A percentile compares a stretch with the other conserved stretches of the same genome.
Conservation (phyloP, 805 yeast genomes). For the Schwanniomyces occidentalis region DNA sequence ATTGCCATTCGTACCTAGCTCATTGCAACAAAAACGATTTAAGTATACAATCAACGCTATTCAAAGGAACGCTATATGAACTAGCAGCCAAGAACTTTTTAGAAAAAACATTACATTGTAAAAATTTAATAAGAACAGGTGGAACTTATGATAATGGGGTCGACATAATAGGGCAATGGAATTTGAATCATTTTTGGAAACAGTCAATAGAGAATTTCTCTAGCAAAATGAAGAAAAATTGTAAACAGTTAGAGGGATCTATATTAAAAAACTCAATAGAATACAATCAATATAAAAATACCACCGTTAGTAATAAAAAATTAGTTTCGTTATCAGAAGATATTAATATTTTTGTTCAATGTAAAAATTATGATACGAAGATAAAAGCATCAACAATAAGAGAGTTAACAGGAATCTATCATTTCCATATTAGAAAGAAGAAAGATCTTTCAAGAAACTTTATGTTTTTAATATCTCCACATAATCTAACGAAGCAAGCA, state of each 20-base stretch:
- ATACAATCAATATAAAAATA: slow-evolving; percentile 8
- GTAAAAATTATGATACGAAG: slow-evolving; percentile 48
- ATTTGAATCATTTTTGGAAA: slow-evolving; percentile 27
- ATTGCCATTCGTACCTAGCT: slow-evolving; percentile 28
- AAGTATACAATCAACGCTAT: slow-evolving; percentile 40
- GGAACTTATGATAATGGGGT: slow-evolving; percentile 60
- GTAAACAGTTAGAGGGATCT: too few relatives aligned
- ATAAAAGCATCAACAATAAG: slow-evolving; percentile 50
- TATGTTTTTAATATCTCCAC: slow-evolving; percentile 48
- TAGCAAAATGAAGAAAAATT: slow-evolving; percentile 1
- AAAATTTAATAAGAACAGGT: slow-evolving; percentile 46
- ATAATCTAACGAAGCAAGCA: slow-evolving; percentile 49
- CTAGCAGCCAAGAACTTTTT: slow-evolving; percentile 42
- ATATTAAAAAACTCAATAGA: slow-evolving; percentile 19
- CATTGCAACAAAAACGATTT: slow-evolving; percentile 24
- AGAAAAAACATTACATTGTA: slow-evolving; percentile 35
- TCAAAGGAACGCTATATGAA: slow-evolving; percentile 59
- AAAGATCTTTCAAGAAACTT: slow-evolving; percentile 22
- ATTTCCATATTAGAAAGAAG: slow-evolving; percentile 28
- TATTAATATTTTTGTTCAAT: slow-evolving; percentile 51
- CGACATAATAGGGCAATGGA: slow-evolving; percentile 57
- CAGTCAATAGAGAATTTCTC: slow-evolving; percentile 2
- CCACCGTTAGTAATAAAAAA: background rate
- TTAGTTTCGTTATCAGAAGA: slow-evolving; percentile 25
- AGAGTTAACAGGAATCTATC: slow-evolving; percentile 54